Evolutionary conservation across 495 filamentous ascomycete species (phyloP), one percentile per base, ranked within the genome.

Genomic region (Achaetomiella virescens): DNA sequence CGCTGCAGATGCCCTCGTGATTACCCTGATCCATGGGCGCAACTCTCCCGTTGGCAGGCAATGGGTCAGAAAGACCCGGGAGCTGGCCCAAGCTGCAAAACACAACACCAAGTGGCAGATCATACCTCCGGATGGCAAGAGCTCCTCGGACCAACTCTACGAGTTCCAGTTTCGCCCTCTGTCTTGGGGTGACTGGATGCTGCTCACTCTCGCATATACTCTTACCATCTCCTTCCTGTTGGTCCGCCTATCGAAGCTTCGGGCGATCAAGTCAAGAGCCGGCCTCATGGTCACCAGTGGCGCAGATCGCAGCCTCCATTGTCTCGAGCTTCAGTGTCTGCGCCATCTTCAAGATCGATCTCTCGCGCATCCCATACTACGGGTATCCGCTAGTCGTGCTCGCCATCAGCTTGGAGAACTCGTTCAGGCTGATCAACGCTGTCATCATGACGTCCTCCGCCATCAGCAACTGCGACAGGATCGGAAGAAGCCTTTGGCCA

Each of bases 131-230:
- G 73, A 82, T 55, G 84, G 81, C 37, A 68, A 63, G 29, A 72
- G 77, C 36, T 65, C 57, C 5, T 68, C 67, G 9, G 83, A 75
- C 52, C 78, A 78, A 49, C 73, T 88, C 12, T 89, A 88, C 60
- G 81, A 90, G 66, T 89, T 89, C 67, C 80, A 83, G 48, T 88
- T 87, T 63, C 78, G 79, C 42, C 86, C 84, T 4, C 77, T 89
- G 64, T 84, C 81, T 27, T 70, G 71, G 33, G 64, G 71, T 22
- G 86, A 89, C 59, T 76, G 82, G 66, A 48, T 81, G 25, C 61
- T 81, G 18, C 72, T 90, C 15, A 75, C 74, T 1, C 54, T 76
- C n/a, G 82, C 81, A 24, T 90, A 90, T 61, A 62, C 74, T 10
- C 67, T 82, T 33, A 79, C 80, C 44, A 60, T 81, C 14, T 33